Conservation (phyloP, 257 asterid genomes). For the Solanum clarkiae region DNA sequence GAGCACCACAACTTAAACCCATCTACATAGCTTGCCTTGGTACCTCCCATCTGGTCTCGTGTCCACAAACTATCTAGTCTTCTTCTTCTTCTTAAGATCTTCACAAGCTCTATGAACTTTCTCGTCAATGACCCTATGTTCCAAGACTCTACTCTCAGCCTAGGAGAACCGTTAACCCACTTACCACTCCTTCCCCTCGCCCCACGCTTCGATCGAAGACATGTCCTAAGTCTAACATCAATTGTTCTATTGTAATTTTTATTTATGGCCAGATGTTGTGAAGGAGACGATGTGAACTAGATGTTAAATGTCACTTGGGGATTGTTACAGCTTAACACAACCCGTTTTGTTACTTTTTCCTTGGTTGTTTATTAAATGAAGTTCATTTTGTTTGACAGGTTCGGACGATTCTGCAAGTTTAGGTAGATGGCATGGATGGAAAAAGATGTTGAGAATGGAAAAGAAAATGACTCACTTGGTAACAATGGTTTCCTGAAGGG, state of each 20-base stretch:
- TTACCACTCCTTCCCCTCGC: too few species aligned
- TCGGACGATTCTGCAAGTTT: conserved; percentile 13
- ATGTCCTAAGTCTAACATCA: too few species aligned
- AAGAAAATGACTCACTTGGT: conserved; percentile 22
- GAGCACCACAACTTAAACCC: too few species aligned
- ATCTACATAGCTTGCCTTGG: too few species aligned
- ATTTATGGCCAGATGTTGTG: not conserved
- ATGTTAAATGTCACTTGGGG: not conserved
- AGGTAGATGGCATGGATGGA: conserved; percentile 48
- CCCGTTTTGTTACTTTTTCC: not conserved
- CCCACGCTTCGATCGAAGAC: too few species aligned
- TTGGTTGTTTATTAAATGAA: not conserved
- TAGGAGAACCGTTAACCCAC: too few species aligned
- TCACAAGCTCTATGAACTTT: too few species aligned
- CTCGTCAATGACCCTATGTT: too few species aligned
- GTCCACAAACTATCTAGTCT: too few species aligned
- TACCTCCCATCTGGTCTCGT: too few species aligned
- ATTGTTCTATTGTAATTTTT: not conserved
- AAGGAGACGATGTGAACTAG: not conserved
- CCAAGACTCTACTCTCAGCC: too few species aligned
- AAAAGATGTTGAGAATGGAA: conserved; percentile 36
- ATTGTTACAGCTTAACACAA: not conserved
- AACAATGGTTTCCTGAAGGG: conserved; percentile 27
- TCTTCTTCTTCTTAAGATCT: too few species aligned
- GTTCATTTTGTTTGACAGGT: not conserved